phyloP scores from a whole-genome alignment of 352 stramenopile genomes.

The Stramenopiles sp. region DNA sequence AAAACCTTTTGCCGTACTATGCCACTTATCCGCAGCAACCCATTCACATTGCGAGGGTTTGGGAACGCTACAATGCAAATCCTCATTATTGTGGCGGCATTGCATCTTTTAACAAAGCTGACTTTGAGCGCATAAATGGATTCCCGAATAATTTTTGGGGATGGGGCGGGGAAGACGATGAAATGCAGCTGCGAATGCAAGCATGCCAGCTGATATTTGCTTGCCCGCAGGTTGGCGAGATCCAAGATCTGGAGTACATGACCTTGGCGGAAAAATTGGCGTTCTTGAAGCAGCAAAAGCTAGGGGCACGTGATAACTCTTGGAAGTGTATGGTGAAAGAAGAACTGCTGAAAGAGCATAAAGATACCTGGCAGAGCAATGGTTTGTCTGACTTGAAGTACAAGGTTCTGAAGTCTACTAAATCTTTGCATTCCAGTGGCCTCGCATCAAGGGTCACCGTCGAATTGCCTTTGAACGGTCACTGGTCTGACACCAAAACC shows the following conservation, averaged over 20 bases:
- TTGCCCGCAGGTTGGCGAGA: neutral
- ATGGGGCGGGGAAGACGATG: neutral
- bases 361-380: neutral
- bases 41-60: slow-evolving; percentile 77
- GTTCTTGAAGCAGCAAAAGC: neutral
- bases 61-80: slow-evolving; percentile 78
- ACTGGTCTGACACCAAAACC: slow-evolving; percentile 2
- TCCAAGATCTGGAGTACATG: neutral
- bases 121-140: slow-evolving; percentile 79
- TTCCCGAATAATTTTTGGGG: slow-evolving; percentile 86
- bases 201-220: neutral
- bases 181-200: neutral
- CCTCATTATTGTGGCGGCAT: slow-evolving; percentile 78
- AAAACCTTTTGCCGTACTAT: slow-evolving; percentile 55
- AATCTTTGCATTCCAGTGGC: neutral
- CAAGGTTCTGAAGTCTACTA: no score
- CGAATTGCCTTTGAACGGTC: neutral
- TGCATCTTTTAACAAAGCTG: slow-evolving; percentile 52
- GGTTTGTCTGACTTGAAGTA: neutral
- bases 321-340: slow-evolving; percentile 6
- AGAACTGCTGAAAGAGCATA: neutral
- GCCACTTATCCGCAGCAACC: slow-evolving; percentile 37
- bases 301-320: neutral
- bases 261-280: neutral
- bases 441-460: neutral